These are phyloP conservation scores for Russula olivacea DNA, from an alignment of 768 basidiomycete genomes.

Conservation along the genomic window DNA sequence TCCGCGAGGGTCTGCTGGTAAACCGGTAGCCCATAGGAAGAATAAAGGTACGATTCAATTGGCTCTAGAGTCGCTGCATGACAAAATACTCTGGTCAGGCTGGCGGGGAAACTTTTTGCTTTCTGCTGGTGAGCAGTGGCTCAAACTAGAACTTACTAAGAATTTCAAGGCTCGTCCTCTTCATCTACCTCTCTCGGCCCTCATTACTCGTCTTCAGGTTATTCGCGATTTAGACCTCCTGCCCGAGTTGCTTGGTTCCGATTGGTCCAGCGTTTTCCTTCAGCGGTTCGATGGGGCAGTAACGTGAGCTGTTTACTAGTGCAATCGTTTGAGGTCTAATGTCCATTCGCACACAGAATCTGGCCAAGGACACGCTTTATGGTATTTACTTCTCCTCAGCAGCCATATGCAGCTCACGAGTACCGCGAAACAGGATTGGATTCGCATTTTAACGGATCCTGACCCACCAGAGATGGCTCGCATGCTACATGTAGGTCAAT, in stretches of 20 bases:
- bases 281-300: constrained; percentile 88
- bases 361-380: constrained; percentile 78
- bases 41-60: constrained; percentile 59
- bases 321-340: not conserved
- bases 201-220: constrained; percentile 39
- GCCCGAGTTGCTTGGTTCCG: constrained; percentile 87
- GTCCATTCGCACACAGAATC: constrained; percentile 43
- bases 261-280: constrained; percentile 95
- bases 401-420: constrained; percentile 9
- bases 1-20: constrained; percentile 80
- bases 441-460: constrained; percentile 70
- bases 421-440: constrained; percentile 21
- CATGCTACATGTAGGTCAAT: constrained; percentile 82
- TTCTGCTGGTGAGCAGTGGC: constrained; percentile 89
- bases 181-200: constrained; percentile 9
- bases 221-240: constrained; percentile 95
- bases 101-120: constrained; percentile 95
- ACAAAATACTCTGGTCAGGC: constrained; percentile 38
- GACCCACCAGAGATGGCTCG: constrained; percentile 70
- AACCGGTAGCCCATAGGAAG: constrained; percentile 90
- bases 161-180: constrained; percentile 67
- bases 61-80: not conserved
- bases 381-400: constrained; percentile 34
- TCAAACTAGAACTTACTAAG: constrained; percentile 93
- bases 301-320: constrained; percentile 50